Base-by-base conservation (phyloP, 805 yeast genomes). In the Komagataella ulmi region DNA sequence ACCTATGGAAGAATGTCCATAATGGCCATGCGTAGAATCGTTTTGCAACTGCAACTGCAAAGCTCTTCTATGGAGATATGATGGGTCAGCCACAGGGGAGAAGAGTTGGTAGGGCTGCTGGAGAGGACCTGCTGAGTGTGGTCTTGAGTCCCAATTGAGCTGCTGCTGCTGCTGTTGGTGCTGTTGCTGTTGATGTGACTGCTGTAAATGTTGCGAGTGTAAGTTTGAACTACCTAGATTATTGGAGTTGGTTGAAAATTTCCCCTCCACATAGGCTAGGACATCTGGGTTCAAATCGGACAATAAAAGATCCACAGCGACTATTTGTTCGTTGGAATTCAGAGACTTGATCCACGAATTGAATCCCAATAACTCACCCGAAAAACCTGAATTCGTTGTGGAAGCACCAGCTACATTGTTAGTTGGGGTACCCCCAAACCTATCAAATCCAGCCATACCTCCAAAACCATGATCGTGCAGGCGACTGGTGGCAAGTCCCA, bases 231-330 rank as follows among this genome's bases (percentile, higher is more conserved):
- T 46, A 7, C 17, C 24, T 7, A 49, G 10, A 19, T 10, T 45
- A 24, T 36, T 30, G 40, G 40, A 30, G 40, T 50, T 10, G 30
- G 24, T 52, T 49, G 72, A 75, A 52, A 75, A 60, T 54, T 70
- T 72, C 23, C 70, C 63, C 58, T 71, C 70, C 58, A 75, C 70
- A 45, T 74, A 66, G 36, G 72, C 63, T 56, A 75, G 65, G 30
- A 73, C 73, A 53, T 72, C 78, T 49, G 69, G 64, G 6, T 74
- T 71, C 51, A 76, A 65, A 54, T 66, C 69, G 54, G 64, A 65
- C 55, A 79, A 65, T 60, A 77, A 69, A 56, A 74, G 65, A 54
- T 76, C 80, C 57, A 75, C 66, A 63, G 75, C 69, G 45, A 74
- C 65, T 51, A 67, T 61, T 55, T 67, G 74, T 55, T 77, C 80